Conservation (phyloP, 208 protist genomes). For the Tritrichomonas musculus region DNA sequence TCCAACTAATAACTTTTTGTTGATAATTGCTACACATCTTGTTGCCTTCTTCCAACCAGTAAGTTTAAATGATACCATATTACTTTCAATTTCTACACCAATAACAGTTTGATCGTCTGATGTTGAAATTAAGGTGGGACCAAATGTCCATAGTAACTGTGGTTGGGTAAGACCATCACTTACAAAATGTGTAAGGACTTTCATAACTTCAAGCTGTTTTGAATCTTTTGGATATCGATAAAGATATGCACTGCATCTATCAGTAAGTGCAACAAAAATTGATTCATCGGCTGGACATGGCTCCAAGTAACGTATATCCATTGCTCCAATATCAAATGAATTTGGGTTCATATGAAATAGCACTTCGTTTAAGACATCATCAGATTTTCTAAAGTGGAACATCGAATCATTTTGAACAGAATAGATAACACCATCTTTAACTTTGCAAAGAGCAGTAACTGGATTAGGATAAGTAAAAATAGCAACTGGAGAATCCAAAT, state of each 20-base stretch:
- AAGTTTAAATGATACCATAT: neutral
- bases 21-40: neutral
- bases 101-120: neutral
- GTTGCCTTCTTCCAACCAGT: neutral
- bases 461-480: neutral
- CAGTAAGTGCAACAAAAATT: neutral
- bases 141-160: neutral
- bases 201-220: neutral
- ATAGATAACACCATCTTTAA: conserved; percentile 3
- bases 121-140: neutral
- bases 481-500: neutral
- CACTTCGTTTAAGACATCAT: neutral
- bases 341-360: neutral
- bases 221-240: neutral
- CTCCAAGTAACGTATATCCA: neutral
- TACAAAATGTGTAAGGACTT: neutral
- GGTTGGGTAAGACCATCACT: conserved; percentile 8
- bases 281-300: neutral
- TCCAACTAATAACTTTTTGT: neutral
- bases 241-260: neutral
- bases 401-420: neutral
- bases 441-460: neutral
- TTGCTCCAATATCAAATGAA: neutral
- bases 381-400: neutral
- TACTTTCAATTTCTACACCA: neutral